phyloP scores from a whole-genome alignment of 371 early-diverging fungal genomes.

The Rhizomucor pusillus region DNA sequence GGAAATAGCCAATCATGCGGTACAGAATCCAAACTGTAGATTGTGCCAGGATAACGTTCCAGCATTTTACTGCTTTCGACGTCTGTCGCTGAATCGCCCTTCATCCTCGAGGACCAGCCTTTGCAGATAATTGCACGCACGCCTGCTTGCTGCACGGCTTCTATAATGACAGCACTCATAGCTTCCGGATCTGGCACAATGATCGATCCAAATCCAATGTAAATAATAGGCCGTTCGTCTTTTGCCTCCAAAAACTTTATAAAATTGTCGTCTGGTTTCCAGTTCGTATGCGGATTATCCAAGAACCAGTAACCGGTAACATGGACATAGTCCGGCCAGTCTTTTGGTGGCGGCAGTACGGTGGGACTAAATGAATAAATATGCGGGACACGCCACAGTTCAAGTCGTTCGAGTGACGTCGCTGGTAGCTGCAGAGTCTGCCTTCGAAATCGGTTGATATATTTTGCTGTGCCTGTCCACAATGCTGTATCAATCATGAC shows the following conservation, averaged over 20 bases:
- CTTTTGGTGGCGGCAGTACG: conserved; percentile 67
- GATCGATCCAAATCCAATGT: conserved; percentile 87
- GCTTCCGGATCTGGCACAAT: conserved; percentile 76
- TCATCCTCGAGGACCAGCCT: conserved; percentile 69
- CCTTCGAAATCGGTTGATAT: conserved; percentile 68
- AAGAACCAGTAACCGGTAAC: conserved; percentile 81
- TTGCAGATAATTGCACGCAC: conserved; percentile 78
- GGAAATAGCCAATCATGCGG: conserved; percentile 90
- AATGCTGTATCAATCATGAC: conserved; percentile 74
- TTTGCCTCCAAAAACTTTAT: conserved; percentile 49
- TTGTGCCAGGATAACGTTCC: conserved; percentile 37
- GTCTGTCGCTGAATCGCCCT: conserved; percentile 9
- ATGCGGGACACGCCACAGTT: conserved; percentile 60
- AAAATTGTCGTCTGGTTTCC: conserved; percentile 59
- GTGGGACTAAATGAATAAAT: conserved; percentile 75
- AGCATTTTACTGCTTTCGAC: conserved; percentile 27
- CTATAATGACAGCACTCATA: conserved; percentile 62
- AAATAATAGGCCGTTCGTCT: conserved; percentile 60
- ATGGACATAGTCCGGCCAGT: conserved; percentile 80
- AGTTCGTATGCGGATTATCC: conserved; percentile 57
- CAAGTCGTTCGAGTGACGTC: conserved; percentile 51
- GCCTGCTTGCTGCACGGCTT: conserved; percentile 64
- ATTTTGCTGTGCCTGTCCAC: conserved; percentile 63
- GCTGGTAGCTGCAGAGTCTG: conserved; percentile 49
- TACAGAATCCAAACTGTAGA: conserved; percentile 56